Conservation (phyloP, 202 grass and related monocot genomes). For the Hordeum pubiflorum region DNA sequence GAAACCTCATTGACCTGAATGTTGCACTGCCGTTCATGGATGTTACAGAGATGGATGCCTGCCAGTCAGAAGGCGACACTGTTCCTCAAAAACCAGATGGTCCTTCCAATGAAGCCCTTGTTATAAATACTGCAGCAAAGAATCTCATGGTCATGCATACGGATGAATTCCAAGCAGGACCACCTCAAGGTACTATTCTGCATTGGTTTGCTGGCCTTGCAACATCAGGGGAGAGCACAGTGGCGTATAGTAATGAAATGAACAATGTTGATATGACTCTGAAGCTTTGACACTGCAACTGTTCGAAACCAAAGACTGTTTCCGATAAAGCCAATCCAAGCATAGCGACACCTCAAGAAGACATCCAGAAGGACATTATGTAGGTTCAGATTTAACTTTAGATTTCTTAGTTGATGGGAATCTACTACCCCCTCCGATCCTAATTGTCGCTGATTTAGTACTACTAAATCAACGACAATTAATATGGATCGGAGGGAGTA, state of each 20-base stretch:
- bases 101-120: constrained; percentile 29
- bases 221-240: constrained; percentile 19
- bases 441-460: no score
- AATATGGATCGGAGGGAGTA: no score
- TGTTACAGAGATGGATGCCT: constrained; percentile 25
- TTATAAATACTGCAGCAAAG: constrained; percentile 45
- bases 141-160: constrained; percentile 41
- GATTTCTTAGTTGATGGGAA: no score
- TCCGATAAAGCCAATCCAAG: no score
- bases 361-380: no score
- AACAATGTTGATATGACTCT: constrained; percentile 27
- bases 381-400: no score
- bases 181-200: constrained; percentile 34
- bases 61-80: background rate
- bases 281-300: no score
- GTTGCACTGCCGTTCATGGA: constrained; percentile 38
- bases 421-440: no score
- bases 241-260: background rate
- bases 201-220: constrained; percentile 50
- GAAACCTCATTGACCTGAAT: constrained; percentile 34
- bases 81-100: constrained; percentile 24
- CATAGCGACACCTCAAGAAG: no score
- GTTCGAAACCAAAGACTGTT: no score
- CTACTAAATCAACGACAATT: no score
- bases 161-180: constrained; percentile 1